Evolutionary conservation across 306 rosid genomes (phyloP).

Genomic region (Prunus fruticosa): DNA sequence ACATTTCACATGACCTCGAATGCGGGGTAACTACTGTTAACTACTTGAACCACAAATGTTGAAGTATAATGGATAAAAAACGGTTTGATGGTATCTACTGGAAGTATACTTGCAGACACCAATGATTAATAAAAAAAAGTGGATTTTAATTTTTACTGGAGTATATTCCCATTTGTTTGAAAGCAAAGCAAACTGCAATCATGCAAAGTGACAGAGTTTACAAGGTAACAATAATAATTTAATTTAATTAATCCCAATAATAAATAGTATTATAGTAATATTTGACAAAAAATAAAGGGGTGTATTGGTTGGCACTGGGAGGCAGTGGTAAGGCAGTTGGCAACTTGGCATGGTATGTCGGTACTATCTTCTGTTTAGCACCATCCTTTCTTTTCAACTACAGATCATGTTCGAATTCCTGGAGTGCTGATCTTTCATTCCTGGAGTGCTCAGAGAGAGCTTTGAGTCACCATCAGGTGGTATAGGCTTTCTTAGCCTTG

Average conservation of each 20-base stretch:
- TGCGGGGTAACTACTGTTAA: too few species aligned
- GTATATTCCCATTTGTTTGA: not conserved
- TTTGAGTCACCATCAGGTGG: too few species aligned
- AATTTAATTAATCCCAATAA: not conserved
- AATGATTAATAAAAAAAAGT: not conserved
- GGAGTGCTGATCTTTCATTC: too few species aligned
- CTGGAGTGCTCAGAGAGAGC: too few species aligned
- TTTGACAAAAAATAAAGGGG: not conserved
- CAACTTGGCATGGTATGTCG: not conserved
- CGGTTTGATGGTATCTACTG: not conserved
- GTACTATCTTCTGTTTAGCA: not conserved
- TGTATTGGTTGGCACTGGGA: not conserved
- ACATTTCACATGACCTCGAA: too few species aligned
- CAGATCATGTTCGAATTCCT: too few species aligned
- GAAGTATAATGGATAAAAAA: too few species aligned
- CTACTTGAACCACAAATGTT: too few species aligned
- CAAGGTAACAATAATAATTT: not conserved
- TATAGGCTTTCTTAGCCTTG: too few species aligned
- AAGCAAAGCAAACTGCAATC: not conserved
- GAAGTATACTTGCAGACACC: not conserved
- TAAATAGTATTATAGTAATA: not conserved
- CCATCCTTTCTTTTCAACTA: not conserved
- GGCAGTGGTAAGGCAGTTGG: not conserved
- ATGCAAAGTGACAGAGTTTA: not conserved
- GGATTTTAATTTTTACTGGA: not conserved